Base-by-base conservation (phyloP, 345 rosid species). In the Lumnitzera racemosa region DNA sequence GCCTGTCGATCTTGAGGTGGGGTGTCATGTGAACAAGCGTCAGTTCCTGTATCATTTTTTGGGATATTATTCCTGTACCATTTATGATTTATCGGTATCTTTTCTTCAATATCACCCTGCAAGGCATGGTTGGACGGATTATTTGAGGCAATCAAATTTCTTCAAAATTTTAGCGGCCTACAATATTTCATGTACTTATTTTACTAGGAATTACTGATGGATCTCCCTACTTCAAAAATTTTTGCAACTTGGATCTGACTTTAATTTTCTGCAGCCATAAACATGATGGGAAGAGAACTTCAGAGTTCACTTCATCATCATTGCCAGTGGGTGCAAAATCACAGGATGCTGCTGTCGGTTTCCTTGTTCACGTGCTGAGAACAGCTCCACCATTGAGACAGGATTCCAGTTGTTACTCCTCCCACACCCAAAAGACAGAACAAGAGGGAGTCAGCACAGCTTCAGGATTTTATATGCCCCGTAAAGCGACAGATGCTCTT, bases 321-420 rank as follows among this genome's bases (percentile, higher is more conserved):
- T 67, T 59, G 41, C 64, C 81, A 20, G 25, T 70, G 67, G 88
- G 84, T 27, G 72, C 68, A 68, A 81, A 79, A 73, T 91, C 98
- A 12, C 96, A 81, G 66, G 88, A 80, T 61, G 98, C 96, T 48
- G 96, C 96, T 24, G 91, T 91, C n/a, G 98, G 96, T 49, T 71
- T 83, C 52, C 84, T 91, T 31, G 96, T 91, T 71, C 90, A 78
- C 64, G 72, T 86, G 91, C 80, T 91, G 60, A 76, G 88, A 68
- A 80, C 81, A 24, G 98, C 98, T 50, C 86, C 89, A 8, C 90
- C 95, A 25, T 75, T 91, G 72, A 74, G 81, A 17, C 91, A 83
- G 74, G 95, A 91, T 70, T 55, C 88, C 2, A 84, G 90, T 70
- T 80, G 81, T 57, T 82, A 76, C 78, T 81, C 81, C 31, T 67